Conservation (phyloP, 805 yeast species). For the Saccharomycodes ludwigii region DNA sequence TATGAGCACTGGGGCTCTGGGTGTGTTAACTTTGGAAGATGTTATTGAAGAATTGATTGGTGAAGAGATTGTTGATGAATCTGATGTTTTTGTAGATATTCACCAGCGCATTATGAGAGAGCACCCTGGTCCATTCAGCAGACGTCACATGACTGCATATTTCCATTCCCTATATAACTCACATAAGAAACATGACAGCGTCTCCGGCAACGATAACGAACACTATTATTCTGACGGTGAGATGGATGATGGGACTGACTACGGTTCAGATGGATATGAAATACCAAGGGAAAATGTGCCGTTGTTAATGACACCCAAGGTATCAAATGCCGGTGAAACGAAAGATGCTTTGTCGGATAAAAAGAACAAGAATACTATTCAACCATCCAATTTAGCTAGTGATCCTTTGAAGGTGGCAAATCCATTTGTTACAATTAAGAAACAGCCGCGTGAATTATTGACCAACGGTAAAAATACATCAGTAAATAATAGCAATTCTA, state of each 20-base stretch:
- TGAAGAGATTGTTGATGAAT: constrained; percentile 93
- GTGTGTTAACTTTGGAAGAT: constrained; percentile 88
- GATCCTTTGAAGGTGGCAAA: constrained; percentile 59
- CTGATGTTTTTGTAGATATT: constrained; percentile 86
- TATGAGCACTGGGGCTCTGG: constrained; percentile 67
- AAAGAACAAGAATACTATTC: too few species aligned
- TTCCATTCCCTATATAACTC: constrained; percentile 46
- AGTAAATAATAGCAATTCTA: too few species aligned
- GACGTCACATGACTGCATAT: constrained; percentile 55
- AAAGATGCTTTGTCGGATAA: too few species aligned
- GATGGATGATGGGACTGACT: too few species aligned
- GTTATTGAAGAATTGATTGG: constrained; percentile 98
- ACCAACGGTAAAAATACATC: constrained; percentile 1
- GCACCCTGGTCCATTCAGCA: constrained; percentile 67
- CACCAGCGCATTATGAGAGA: constrained; percentile 73
- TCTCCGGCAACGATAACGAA: constrained; percentile 3
- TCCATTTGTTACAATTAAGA: constrained; percentile 56
- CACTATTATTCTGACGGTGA: too few species aligned
- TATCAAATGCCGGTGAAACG: too few species aligned
- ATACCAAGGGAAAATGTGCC: too few species aligned
- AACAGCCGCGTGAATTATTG: constrained; percentile 21
- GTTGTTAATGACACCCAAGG: too few species aligned
- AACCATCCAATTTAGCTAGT: constrained; percentile 45
- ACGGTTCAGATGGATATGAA: too few species aligned
- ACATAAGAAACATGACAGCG: constrained; percentile 14